phyloP scores from a whole-genome alignment of 495 filamentous ascomycete species.

The Hypoxylon perforatum region DNA sequence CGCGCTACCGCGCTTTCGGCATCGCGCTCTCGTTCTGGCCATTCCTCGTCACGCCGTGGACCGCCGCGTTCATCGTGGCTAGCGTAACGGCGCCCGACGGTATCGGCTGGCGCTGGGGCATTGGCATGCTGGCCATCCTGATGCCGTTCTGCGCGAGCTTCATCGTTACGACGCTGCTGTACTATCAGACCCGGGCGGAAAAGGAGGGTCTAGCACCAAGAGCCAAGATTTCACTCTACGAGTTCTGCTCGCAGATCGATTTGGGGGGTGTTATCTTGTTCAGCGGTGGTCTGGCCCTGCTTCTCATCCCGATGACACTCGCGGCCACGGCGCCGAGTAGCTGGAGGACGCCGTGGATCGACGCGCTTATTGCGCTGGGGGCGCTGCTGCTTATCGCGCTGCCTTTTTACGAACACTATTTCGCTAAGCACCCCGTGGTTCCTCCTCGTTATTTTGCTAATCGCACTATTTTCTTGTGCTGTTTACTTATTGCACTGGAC shows the following conservation, averaged over 20 bases:
- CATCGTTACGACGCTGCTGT: conserved; percentile 58
- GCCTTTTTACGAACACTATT: conserved; percentile 57
- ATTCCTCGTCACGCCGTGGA: conserved; percentile 59
- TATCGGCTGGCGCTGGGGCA: conserved; percentile 64
- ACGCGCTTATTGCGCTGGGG: conserved; percentile 55
- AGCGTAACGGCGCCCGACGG: conserved; percentile 53
- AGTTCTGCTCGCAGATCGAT: conserved; percentile 61
- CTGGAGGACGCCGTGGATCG: conserved; percentile 59
- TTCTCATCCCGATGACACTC: conserved; percentile 50
- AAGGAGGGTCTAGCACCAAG: conserved; percentile 46
- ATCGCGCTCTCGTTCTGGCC: conserved; percentile 59
- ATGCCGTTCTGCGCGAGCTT: conserved; percentile 60
- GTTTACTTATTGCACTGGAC: conserved; percentile 53
- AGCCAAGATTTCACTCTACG: conserved; percentile 48
- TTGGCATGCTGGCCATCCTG: conserved; percentile 62
- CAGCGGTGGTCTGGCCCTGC: conserved; percentile 51
- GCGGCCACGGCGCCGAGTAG: conserved; percentile 46
- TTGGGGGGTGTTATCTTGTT: conserved; percentile 56
- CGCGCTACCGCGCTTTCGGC: conserved; percentile 59
- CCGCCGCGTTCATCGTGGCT: conserved; percentile 56
- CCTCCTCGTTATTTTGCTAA: conserved; percentile 58
- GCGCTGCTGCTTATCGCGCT: conserved; percentile 48
- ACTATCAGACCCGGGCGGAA: conserved; percentile 54
- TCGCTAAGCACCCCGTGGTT: conserved; percentile 56
- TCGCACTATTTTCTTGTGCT: conserved; percentile 52